Evolutionary conservation across 306 rosid species (phyloP).

Genomic region (Luffa acutangula): DNA sequence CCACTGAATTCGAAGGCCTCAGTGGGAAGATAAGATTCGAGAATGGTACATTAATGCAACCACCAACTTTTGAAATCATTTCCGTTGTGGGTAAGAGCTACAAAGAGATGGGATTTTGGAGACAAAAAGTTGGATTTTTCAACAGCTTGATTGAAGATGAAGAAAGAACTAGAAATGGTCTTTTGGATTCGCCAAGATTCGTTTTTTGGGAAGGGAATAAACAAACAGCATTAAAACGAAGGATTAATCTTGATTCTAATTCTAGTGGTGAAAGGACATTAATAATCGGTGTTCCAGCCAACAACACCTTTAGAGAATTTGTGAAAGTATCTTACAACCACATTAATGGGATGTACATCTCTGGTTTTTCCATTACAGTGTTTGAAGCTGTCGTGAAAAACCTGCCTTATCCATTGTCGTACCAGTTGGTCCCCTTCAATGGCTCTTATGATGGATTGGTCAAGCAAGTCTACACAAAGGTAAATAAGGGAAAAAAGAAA

Average conservation of each 20-base stretch:
- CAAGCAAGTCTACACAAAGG: constrained; percentile 36
- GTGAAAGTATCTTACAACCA: constrained; percentile 29
- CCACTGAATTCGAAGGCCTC: constrained; percentile 24
- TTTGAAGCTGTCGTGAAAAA: constrained; percentile 26
- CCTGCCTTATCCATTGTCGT: constrained; percentile 27
- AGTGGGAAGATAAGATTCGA: constrained; percentile 34
- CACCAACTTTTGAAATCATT: constrained; percentile 32
- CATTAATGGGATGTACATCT: constrained; percentile 13
- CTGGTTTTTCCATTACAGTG: constrained; percentile 47
- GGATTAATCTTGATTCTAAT: not conserved
- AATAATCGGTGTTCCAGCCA: constrained; percentile 38
- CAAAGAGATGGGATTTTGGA: constrained; percentile 45
- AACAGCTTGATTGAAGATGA: not conserved
- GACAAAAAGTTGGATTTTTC: constrained; percentile 26
- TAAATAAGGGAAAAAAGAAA: not conserved
- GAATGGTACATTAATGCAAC: constrained; percentile 8
- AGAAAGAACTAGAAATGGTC: not conserved
- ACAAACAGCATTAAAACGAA: not conserved
- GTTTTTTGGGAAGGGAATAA: too few relatives aligned
- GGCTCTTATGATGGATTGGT: constrained; percentile 47
- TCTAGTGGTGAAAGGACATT: constrained; percentile 1
- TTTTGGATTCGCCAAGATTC: not conserved
- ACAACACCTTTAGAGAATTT: constrained; percentile 31
- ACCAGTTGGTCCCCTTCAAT: constrained; percentile 21
- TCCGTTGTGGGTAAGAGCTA: constrained; percentile 49